Conservation (phyloP, 441 rosid species). For the Capsella rubella region DNA sequence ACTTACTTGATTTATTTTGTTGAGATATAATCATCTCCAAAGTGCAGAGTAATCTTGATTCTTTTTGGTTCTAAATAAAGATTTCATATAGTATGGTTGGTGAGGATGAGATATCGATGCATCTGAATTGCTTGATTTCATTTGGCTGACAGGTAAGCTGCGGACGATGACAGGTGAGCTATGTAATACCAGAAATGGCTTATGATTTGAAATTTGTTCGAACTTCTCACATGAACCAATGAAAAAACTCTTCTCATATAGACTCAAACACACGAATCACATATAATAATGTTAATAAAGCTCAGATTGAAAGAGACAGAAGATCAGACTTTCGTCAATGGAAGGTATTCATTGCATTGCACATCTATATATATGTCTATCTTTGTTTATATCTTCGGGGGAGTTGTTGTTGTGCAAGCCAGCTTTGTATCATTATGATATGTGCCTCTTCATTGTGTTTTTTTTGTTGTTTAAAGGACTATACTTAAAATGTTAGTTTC, state of each 20-base stretch:
- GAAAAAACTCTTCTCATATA: slow-evolving; percentile 29
- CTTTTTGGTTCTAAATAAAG: slow-evolving; percentile 3
- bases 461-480: background rate
- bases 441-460: slow-evolving; percentile 23
- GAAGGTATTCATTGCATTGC: slow-evolving; percentile 29
- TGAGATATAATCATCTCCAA: slow-evolving; percentile 20
- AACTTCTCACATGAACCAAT: slow-evolving; percentile 35
- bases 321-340: slow-evolving; percentile 29
- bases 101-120: slow-evolving; percentile 34
- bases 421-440: slow-evolving; percentile 37
- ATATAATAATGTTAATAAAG: slow-evolving; percentile 28
- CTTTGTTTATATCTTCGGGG: slow-evolving; percentile 19
- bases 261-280: slow-evolving; percentile 28
- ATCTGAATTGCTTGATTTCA: slow-evolving; percentile 30
- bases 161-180: slow-evolving; percentile 43
- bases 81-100: slow-evolving; percentile 31
- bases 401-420: slow-evolving; percentile 45
- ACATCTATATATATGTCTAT: slow-evolving; percentile 25
- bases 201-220: slow-evolving; percentile 40
- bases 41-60: slow-evolving; percentile 17
- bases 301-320: slow-evolving; percentile 38
- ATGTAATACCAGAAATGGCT: slow-evolving; percentile 31
- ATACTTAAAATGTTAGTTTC: slow-evolving; percentile 16
- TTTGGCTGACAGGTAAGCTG: slow-evolving; percentile 31
- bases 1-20: slow-evolving; percentile 19